Conservation (phyloP, 768 basidiomycete species). For the Xerocomellus dryophilus region DNA sequence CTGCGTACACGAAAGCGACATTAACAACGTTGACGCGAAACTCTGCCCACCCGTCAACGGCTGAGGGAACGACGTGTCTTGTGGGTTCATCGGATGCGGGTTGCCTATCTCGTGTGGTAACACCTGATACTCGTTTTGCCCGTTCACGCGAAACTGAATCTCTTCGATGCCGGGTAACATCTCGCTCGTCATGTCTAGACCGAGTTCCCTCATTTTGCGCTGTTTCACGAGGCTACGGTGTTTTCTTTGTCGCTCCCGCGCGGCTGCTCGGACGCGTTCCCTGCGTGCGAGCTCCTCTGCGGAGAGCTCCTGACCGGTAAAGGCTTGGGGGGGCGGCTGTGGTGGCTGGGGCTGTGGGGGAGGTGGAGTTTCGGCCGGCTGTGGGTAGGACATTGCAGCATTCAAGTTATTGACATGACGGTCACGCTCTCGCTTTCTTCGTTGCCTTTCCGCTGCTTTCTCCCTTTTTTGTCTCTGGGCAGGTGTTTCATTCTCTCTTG, state of each 20-base stretch:
- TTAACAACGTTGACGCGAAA: slow-evolving; percentile 73
- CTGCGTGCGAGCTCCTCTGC: slow-evolving; percentile 65
- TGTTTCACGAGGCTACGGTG: slow-evolving; percentile 78
- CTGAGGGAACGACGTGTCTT: slow-evolving; percentile 65
- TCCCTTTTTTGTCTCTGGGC: slow-evolving; percentile 74
- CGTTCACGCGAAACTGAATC: slow-evolving; percentile 57
- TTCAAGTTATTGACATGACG: slow-evolving; percentile 41
- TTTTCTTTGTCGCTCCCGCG: slow-evolving; percentile 78
- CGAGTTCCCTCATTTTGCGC: slow-evolving; percentile 78
- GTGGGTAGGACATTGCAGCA: slow-evolving; percentile 43
- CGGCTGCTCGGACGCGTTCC: slow-evolving; percentile 71
- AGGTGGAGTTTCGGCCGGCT: slow-evolving; percentile 32
- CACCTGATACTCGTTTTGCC: slow-evolving; percentile 40
- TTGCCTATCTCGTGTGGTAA: slow-evolving; percentile 36
- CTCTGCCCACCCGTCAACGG: slow-evolving; percentile 60
- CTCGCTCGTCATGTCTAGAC: slow-evolving; percentile 77
- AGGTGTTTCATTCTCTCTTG: slow-evolving; percentile 71
- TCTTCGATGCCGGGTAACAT: slow-evolving; percentile 64
- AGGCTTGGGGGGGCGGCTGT: slow-evolving; percentile 25
- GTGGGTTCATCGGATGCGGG: slow-evolving; percentile 34
- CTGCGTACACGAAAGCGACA: slow-evolving; percentile 74
- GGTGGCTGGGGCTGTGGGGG: slow-evolving; percentile 33
- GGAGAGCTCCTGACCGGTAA: slow-evolving; percentile 40
- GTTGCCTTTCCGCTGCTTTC: slow-evolving; percentile 84
- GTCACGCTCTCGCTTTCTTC: slow-evolving; percentile 76